Evolutionary conservation across 2,329 filamentous ascomycete genomes (phyloP), one percentile per base, ranked within the genome.

Genomic region (Fusarium tupiense): DNA sequence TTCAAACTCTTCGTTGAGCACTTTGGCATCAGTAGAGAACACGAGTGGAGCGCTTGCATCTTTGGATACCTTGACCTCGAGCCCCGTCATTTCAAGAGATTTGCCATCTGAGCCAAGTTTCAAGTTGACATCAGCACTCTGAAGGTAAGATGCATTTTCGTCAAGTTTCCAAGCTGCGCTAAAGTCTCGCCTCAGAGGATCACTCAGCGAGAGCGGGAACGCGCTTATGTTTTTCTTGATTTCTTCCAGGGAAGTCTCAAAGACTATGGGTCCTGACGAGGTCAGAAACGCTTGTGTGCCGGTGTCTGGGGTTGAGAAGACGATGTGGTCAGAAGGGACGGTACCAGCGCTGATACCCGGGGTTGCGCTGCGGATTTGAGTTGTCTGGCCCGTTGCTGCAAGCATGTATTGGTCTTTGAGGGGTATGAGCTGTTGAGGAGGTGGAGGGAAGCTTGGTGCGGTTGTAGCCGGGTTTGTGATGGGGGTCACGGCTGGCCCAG

Each of bases 401-500:
- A 57, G 54, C 54, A 57, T 57, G 17, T 44, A 44, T 12, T 57
- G 54, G 22, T 57, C 38, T 24, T 57, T 33, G 26, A 57, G 54
- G 1, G 54, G 38, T 0, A 57, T 19, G 2, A 44, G 54, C 0
- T 44, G 54, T 24, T 44, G 54, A 12, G 54, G 22, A 31, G 37
- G 53, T 0, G 53, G 0, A 41, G 24, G 20, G 5, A 19, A 24
- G 37, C 37, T 0, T 31, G 53, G 53, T 2, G 26, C 10, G 8
- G 3, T 14, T 19, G 26, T 56, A 11, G 3, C 38, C 33, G 53
- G 53, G 26, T 57, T 33, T 11, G 38, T 44, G 2, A 44, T 9
- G 8, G 38, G 53, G 0, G 8, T 1, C 1, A 44, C 26, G 5
- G 0, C 6, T 44, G 53, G 20, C 0, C 26, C 53, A 31, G 26